Conservation (phyloP, 257 asterid species). For the Avicennia marina region DNA sequence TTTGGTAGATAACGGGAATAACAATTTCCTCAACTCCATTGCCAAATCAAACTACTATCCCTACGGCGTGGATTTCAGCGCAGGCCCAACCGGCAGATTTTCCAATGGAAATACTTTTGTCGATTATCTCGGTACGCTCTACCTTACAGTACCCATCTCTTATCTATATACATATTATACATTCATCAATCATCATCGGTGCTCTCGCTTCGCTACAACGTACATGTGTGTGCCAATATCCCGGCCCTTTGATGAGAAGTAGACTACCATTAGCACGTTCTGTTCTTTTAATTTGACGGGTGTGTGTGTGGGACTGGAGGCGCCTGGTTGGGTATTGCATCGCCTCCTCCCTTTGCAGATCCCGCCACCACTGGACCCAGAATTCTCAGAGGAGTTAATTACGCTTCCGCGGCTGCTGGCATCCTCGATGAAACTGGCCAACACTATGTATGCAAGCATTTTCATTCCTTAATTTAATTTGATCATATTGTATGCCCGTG, state of each 20-base stretch:
- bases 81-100: constrained; percentile 70
- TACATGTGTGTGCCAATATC: too few species aligned
- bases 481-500: too few species aligned
- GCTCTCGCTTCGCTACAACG: too few species aligned
- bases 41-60: constrained; percentile 87
- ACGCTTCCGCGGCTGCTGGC: constrained; percentile 96
- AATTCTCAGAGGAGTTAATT: constrained; percentile 73
- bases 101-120: constrained; percentile 69
- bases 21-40: constrained; percentile 67
- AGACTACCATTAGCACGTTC: too few species aligned
- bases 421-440: constrained; percentile 83
- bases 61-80: constrained; percentile 58
- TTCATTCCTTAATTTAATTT: too few species aligned
- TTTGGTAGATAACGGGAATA: constrained; percentile 76
- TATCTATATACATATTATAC: too few species aligned
- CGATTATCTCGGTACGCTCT: constrained; percentile 69
- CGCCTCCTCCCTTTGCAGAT: constrained; percentile 86
- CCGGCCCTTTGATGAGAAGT: too few species aligned
- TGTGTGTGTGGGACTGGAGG: too few species aligned
- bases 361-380: constrained; percentile 59
- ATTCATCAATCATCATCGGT: too few species aligned
- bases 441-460: constrained; percentile 50
- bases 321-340: constrained; percentile 56
- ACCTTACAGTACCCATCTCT: too few species aligned
- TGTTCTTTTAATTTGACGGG: too few species aligned